Conservation (phyloP, 192 early-diverging fungal species). For the Chytriomyces hyalinus region DNA sequence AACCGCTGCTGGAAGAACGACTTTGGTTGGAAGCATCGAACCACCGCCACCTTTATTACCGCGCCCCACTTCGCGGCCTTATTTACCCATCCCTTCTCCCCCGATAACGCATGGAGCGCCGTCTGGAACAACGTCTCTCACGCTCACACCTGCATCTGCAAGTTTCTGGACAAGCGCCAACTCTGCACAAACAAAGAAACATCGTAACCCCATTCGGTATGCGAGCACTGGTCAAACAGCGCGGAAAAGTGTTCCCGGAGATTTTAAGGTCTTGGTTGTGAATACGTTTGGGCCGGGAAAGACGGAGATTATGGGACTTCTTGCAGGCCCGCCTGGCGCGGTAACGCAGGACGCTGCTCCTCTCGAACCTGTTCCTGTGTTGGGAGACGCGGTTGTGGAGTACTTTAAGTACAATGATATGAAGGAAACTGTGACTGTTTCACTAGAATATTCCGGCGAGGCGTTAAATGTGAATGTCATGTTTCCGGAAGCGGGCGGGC, state of each 20-base stretch:
- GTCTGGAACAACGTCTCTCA: neutral
- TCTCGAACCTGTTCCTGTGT: neutral
- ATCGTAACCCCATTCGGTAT: no score
- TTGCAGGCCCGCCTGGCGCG: no score
- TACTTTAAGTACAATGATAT: neutral
- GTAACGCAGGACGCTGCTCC: neutral
- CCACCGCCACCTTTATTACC: neutral
- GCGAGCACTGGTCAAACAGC: neutral
- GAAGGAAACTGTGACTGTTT: neutral
- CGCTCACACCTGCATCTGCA: neutral
- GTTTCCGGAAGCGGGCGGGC: neutral
- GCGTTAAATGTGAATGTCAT: neutral
- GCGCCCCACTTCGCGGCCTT: no score
- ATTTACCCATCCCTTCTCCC: neutral
- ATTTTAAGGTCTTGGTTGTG: neutral
- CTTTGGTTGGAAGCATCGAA: neutral
- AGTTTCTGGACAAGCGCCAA: neutral
- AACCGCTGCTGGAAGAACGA: neutral
- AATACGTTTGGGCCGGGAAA: neutral
- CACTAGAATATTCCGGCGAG: neutral
- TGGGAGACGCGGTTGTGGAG: neutral
- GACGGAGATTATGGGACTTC: neutral
- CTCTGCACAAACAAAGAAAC: no score
- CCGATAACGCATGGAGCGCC: neutral
- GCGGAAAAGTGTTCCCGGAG: neutral